These are phyloP conservation scores for Pterulicium gracile DNA, from an alignment of 1,284 basidiomycete genomes.

Conservation along the genomic window DNA sequence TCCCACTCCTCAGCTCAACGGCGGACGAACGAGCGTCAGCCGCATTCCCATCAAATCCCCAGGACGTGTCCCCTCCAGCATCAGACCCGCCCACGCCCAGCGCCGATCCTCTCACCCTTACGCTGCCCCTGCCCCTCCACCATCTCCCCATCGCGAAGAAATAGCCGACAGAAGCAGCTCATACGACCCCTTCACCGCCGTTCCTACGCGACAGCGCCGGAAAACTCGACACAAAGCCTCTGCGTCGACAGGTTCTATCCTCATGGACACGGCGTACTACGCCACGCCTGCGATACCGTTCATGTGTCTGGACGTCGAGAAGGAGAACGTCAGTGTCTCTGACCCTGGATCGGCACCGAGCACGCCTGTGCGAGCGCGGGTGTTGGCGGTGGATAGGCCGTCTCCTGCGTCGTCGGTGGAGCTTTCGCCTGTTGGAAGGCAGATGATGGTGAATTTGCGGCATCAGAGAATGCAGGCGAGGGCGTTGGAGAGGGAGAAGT, in stretches of 20 bases:
- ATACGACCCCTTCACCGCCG: not conserved
- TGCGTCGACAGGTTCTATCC: not conserved
- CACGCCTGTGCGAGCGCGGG: slow-evolving; percentile 23
- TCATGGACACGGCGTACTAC: not conserved
- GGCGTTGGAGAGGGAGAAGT: slow-evolving; percentile 20
- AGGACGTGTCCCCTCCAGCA: not conserved
- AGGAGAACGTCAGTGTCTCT: too few relatives aligned
- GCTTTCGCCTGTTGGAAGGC: slow-evolving; percentile 51
- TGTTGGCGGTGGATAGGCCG: slow-evolving; percentile 23
- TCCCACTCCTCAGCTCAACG: slow-evolving; percentile 29
- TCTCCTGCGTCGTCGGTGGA: slow-evolving; percentile 67
- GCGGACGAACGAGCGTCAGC: slow-evolving; percentile 7
- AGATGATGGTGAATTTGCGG: slow-evolving; percentile 56
- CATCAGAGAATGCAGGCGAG: slow-evolving; percentile 41
- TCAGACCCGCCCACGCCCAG: not conserved
- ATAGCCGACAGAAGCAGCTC: not conserved
- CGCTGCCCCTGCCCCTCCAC: not conserved
- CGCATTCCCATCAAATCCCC: not conserved
- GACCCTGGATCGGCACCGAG: slow-evolving; percentile 22
- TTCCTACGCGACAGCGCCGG: not conserved
- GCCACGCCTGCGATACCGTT: not conserved
- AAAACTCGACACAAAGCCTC: not conserved
- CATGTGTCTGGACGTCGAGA: not conserved
- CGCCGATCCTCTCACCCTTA: not conserved
- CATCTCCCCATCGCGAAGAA: not conserved